These are phyloP conservation scores for Gossypium ekmanianum DNA, from an alignment of 345 rosid species.

Conservation along the genomic window DNA sequence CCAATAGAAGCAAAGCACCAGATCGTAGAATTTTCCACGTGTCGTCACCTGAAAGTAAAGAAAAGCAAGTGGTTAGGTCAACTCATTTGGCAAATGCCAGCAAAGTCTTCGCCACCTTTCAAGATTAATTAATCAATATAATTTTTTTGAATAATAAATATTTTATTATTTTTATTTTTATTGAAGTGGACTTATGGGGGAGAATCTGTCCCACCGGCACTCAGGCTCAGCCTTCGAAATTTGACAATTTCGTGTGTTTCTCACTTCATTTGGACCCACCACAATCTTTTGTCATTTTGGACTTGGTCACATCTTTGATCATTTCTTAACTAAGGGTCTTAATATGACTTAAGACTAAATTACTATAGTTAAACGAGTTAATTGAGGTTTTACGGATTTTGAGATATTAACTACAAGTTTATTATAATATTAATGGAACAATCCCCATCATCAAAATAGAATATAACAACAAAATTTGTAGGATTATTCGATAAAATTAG, in stretches of 20 bases:
- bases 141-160: too few species aligned
- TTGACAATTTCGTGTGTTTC: slow-evolving; percentile 2
- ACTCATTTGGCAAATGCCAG: neutral
- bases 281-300: neutral
- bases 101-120: neutral
- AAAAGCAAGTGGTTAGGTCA: neutral
- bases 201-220: neutral
- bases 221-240: slow-evolving; percentile 2
- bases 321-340: too few species aligned
- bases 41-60: neutral
- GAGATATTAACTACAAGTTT: too few species aligned
- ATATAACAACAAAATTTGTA: too few species aligned
- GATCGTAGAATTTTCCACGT: neutral
- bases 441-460: too few species aligned
- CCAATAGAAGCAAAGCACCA: slow-evolving; percentile 1
- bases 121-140: neutral
- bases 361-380: too few species aligned
- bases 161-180: neutral
- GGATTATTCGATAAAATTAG: too few species aligned
- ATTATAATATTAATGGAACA: too few species aligned
- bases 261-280: slow-evolving; percentile 11
- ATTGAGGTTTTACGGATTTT: too few species aligned
- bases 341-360: too few species aligned
- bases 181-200: neutral
- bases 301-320: neutral